Evolutionary conservation across 2,329 filamentous ascomycete genomes (phyloP).

Genomic region (Pestalotiopsis sp.): DNA sequence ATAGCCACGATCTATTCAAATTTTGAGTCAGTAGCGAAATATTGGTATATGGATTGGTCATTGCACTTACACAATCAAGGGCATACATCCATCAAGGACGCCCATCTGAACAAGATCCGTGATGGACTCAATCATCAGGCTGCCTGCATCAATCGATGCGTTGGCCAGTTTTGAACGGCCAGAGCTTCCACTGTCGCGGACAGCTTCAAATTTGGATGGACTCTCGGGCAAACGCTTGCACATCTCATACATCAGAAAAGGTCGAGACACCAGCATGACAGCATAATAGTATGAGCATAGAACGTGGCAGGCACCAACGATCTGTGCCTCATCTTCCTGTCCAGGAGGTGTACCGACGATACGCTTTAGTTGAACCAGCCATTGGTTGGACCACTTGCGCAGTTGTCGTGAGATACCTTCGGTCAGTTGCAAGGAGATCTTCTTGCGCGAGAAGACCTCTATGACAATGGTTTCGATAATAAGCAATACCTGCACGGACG

Average conservation of each 20-base stretch:
- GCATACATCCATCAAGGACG: conserved; percentile 46
- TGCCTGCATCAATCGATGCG: conserved; percentile 58
- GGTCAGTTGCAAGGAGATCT: conserved; percentile 54
- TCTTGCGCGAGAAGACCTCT: conserved; percentile 55
- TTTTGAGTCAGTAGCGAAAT: conserved; percentile 3
- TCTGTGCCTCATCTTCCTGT: conserved; percentile 29
- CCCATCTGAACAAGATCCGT: conserved; percentile 45
- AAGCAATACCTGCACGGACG: conserved; percentile 54
- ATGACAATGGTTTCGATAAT: conserved; percentile 53
- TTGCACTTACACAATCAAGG: conserved; percentile 51
- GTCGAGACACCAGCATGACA: conserved; percentile 58
- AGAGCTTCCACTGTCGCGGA: conserved; percentile 30
- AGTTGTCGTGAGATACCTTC: conserved; percentile 56
- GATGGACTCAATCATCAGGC: conserved; percentile 54
- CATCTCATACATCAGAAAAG: conserved; percentile 59
- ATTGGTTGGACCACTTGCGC: conserved; percentile 52
- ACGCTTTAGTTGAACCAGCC: conserved; percentile 48
- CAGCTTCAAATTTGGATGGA: conserved; percentile 19
- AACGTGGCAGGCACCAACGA: conserved; percentile 53
- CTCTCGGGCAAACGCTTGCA: conserved; percentile 45
- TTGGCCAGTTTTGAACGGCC: conserved; percentile 55
- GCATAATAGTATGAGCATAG: conserved; percentile 58
- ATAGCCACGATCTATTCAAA: conserved; percentile 51
- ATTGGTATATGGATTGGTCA: not conserved
- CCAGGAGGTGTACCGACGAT: conserved; percentile 31